Evolutionary conservation across 371 early-diverging fungal species (phyloP).

Genomic region (Circinella umbellata): DNA sequence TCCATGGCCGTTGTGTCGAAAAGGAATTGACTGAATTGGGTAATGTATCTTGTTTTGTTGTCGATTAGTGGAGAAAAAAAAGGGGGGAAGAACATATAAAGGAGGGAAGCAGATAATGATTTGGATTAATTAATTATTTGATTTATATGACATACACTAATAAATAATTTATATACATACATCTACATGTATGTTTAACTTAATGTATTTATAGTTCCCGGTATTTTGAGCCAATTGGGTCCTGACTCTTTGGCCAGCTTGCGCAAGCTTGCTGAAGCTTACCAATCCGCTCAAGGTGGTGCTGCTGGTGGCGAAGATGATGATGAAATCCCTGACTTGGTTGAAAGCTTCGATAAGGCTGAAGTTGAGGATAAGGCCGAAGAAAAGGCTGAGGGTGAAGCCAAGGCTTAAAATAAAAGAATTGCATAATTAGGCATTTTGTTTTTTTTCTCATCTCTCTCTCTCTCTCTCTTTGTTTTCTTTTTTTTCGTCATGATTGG

Average conservation of each 20-base stretch:
- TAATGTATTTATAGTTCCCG: conserved; percentile 65
- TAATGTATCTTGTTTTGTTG: conserved; percentile 16
- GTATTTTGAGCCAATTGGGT: conserved; percentile 95
- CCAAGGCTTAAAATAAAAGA: conserved; percentile 15
- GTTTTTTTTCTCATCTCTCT: not conserved
- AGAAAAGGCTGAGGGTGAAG: conserved; percentile 26
- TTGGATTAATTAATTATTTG: too few relatives aligned
- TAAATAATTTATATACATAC: too few relatives aligned
- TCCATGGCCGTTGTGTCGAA: conserved; percentile 85
- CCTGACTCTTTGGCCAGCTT: conserved; percentile 91
- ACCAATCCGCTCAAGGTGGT: conserved; percentile 69
- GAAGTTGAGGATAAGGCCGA: conserved; percentile 49
- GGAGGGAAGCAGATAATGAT: too few relatives aligned
- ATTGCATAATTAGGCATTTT: not conserved
- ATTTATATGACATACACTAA: too few relatives aligned
- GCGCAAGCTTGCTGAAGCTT: conserved; percentile 86
- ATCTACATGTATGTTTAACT: too few relatives aligned
- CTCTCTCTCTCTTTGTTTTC: too few relatives aligned
- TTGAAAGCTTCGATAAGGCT: conserved; percentile 66
- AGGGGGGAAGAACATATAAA: not conserved
- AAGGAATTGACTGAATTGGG: conserved; percentile 90
- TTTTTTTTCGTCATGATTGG: too few relatives aligned
- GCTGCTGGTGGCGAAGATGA: conserved; percentile 57
- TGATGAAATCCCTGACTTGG: conserved; percentile 82
- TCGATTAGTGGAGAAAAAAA: not conserved